A percentile compares a stretch with the other conserved stretches of the same genome.
phyloP scores from a whole-genome alignment of 2,329 filamentous ascomycete species.

The Teratosphaeria nubilosa region DNA sequence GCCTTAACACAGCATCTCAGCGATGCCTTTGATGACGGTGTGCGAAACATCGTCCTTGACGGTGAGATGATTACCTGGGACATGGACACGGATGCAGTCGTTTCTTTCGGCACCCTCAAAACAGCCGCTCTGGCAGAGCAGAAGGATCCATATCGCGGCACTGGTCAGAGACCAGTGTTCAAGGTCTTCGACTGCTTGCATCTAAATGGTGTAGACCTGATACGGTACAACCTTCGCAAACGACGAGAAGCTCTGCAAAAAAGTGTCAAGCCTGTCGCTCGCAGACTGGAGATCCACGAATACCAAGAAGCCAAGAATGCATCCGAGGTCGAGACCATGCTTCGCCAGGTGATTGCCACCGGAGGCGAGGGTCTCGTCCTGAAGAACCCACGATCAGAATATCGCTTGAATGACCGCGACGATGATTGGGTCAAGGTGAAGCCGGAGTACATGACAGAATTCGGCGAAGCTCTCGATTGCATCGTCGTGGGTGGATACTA shows the following conservation, averaged over 20 bases:
- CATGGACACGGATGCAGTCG: conserved; percentile 69
- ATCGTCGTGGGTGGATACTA: conserved; percentile 88
- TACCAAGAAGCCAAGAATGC: conserved; percentile 57
- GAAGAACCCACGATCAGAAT: conserved; percentile 84
- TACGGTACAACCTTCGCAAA: conserved; percentile 72
- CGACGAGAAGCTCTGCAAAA: conserved; percentile 64
- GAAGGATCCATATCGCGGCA: conserved; percentile 54
- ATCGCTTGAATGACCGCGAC: conserved; percentile 78
- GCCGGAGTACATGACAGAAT: conserved; percentile 95
- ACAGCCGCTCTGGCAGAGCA: conserved; percentile 76
- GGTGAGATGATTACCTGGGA: conserved; percentile 99
- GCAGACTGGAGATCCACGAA: conserved; percentile 73
- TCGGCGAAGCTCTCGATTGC: conserved; percentile 85
- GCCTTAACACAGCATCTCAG: conserved; percentile 72
- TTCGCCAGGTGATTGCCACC: conserved; percentile 76
- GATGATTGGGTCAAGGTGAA: conserved; percentile 99
- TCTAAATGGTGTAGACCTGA: conserved; percentile 70
- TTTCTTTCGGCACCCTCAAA: conserved; percentile 87
- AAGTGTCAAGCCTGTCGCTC: conserved; percentile 58
- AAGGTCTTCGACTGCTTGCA: conserved; percentile 86
- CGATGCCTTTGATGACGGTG: conserved; percentile 64
- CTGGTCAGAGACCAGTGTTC: conserved; percentile 64
- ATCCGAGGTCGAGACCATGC: conserved; percentile 64
- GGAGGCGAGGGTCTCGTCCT: conserved; percentile 83
- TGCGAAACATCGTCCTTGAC: conserved; percentile 82